These are phyloP conservation scores for Beauveria pseudobassiana DNA, from an alignment of 2,329 filamentous ascomycete species.

Conservation along the genomic window DNA sequence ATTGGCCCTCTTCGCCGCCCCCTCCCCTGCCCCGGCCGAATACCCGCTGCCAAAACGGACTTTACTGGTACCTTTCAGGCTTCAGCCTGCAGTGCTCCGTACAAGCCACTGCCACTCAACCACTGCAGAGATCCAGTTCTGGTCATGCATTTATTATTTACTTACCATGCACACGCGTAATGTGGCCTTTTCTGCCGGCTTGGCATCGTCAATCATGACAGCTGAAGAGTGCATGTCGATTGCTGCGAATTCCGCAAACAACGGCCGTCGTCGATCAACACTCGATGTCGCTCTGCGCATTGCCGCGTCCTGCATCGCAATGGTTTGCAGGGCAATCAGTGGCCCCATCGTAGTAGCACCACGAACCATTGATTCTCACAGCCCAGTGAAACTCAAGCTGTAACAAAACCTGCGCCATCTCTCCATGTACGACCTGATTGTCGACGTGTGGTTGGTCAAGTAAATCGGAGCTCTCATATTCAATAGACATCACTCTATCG, in stretches of 20 bases:
- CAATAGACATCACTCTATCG: background rate
- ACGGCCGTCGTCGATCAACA: background rate
- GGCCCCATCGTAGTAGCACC: background rate
- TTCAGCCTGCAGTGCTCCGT: no score
- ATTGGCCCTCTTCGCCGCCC: background rate
- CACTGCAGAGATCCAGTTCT: no score
- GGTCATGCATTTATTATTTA: background rate
- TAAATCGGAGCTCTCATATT: background rate
- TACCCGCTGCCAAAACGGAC: slow-evolving; percentile 7
- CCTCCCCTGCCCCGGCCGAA: background rate
- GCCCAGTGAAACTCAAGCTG: no score
- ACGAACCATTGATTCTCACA: background rate
- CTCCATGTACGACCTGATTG: background rate
- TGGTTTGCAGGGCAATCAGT: background rate
- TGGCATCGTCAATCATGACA: background rate
- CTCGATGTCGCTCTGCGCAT: background rate
- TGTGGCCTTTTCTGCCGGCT: background rate
- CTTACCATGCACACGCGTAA: background rate
- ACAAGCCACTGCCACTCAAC: no score
- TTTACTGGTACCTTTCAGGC: background rate
- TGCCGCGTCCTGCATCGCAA: background rate
- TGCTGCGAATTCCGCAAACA: background rate
- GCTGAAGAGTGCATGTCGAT: background rate
- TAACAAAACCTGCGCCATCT: background rate
- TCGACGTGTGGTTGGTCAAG: background rate